phyloP scores from a whole-genome alignment of 495 filamentous ascomycete species.

The Monascus purpureus region DNA sequence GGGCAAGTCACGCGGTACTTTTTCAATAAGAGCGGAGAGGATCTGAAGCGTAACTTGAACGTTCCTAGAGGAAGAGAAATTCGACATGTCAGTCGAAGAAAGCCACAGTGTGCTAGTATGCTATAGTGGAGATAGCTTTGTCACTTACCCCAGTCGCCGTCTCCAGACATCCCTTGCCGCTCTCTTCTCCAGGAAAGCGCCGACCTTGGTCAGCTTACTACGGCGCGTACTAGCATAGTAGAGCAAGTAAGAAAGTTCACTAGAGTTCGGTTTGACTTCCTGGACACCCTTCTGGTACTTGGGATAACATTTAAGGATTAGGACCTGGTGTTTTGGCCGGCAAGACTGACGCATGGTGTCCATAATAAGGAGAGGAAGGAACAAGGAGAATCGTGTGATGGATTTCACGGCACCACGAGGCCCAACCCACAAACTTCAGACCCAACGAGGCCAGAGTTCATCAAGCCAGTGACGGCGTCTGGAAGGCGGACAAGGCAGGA shows the following conservation, averaged over 20 bases:
- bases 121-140: too few species aligned
- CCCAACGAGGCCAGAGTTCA: too few species aligned
- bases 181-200: constrained; percentile 79
- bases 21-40: constrained; percentile 76
- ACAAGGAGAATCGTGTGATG: constrained; percentile 2
- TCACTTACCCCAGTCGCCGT: constrained; percentile 65
- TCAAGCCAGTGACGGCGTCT: too few species aligned
- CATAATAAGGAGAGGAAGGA: constrained; percentile 21
- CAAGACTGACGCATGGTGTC: constrained; percentile 46
- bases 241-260: constrained; percentile 85
- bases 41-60: constrained; percentile 89
- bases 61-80: constrained; percentile 40
- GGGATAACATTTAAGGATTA: constrained; percentile 89
- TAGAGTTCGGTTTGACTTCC: constrained; percentile 84
- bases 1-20: constrained; percentile 74
- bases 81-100: constrained; percentile 1
- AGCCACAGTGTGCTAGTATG: too few species aligned
- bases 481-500: too few species aligned
- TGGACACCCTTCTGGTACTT: constrained; percentile 74
- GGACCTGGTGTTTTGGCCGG: constrained; percentile 84
- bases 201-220: constrained; percentile 89
- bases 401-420: too few species aligned
- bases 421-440: too few species aligned
- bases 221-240: constrained; percentile 89
- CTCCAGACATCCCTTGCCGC: constrained; percentile 77